These are phyloP conservation scores for Ustilago shanxiensis DNA, from an alignment of 1,284 basidiomycete species.

Conservation along the genomic window DNA sequence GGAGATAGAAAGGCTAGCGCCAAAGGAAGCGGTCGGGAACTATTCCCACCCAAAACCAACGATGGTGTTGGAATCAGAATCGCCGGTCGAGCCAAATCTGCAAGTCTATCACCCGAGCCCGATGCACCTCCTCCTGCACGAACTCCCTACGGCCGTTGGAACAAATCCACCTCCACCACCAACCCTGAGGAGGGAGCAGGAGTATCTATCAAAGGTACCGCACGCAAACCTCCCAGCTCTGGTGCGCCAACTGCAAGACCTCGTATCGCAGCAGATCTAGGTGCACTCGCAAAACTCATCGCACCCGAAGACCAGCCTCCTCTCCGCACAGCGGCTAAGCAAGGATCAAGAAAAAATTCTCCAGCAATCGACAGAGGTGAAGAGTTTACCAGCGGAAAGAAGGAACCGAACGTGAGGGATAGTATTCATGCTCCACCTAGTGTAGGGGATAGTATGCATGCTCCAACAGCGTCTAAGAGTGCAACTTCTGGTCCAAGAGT, in stretches of 20 bases:
- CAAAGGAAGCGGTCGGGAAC: slow-evolving; percentile 2
- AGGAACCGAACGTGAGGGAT: slow-evolving; percentile 6
- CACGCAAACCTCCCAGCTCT: slow-evolving; percentile 8
- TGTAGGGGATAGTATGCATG: neutral
- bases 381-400: neutral
- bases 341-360: neutral
- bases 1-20: neutral
- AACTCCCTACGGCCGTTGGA: slow-evolving; percentile 50
- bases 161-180: neutral
- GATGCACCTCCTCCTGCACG: slow-evolving; percentile 19
- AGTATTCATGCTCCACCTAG: slow-evolving; percentile 27
- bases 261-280: slow-evolving; percentile 15
- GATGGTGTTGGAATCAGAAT: slow-evolving; percentile 38
- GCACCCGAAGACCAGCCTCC: neutral
- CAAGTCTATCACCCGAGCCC: slow-evolving; percentile 18
- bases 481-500: neutral
- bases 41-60: neutral
- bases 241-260: neutral
- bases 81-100: slow-evolving; percentile 37
- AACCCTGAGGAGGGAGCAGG: neutral
- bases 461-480: neutral
- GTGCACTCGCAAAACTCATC: slow-evolving; percentile 24
- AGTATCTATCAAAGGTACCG: slow-evolving; percentile 15
- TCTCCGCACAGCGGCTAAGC: neutral
- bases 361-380: neutral